Conservation (phyloP, 495 filamentous ascomycete genomes). For the Tetracladium setigerum region DNA sequence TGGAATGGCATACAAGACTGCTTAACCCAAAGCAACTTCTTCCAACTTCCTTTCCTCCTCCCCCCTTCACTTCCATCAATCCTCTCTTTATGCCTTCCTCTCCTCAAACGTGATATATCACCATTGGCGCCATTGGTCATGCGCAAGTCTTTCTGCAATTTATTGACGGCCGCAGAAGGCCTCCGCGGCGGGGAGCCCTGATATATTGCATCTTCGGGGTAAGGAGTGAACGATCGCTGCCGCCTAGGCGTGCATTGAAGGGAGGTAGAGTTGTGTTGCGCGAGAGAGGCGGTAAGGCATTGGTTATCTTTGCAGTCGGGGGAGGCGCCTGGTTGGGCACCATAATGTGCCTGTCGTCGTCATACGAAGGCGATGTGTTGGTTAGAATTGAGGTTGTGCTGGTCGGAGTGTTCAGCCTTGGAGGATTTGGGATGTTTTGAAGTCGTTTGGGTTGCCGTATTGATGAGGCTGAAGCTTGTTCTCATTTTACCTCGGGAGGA, state of each 20-base stretch:
- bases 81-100: slow-evolving; percentile 40
- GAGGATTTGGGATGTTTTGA: no score
- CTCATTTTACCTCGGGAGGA: no score
- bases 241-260: slow-evolving; percentile 8
- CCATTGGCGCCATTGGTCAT: slow-evolving; percentile 23
- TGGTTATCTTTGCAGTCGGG: slow-evolving; percentile 11
- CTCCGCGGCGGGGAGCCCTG: slow-evolving; percentile 48
- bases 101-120: slow-evolving; percentile 12
- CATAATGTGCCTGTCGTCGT: slow-evolving; percentile 15
- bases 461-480: no score
- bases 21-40: slow-evolving; percentile 96
- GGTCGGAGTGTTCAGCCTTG: no score
- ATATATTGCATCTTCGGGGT: slow-evolving; percentile 77
- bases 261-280: slow-evolving; percentile 14
- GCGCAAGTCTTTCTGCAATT: slow-evolving; percentile 23
- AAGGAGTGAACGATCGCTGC: slow-evolving; percentile 47
- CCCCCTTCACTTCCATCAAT: slow-evolving; percentile 43
- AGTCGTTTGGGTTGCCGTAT: no score
- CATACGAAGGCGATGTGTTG: slow-evolving; percentile 6
- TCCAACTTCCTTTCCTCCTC: slow-evolving; percentile 66
- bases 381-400: no score
- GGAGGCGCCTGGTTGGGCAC: slow-evolving; percentile 23
- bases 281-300: slow-evolving; percentile 12
- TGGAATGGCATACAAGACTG: slow-evolving; percentile 64
- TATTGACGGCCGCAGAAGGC: slow-evolving; percentile 35